Evolutionary conservation across 805 yeast species (phyloP).

Genomic region (Suhomyces emberorum): DNA sequence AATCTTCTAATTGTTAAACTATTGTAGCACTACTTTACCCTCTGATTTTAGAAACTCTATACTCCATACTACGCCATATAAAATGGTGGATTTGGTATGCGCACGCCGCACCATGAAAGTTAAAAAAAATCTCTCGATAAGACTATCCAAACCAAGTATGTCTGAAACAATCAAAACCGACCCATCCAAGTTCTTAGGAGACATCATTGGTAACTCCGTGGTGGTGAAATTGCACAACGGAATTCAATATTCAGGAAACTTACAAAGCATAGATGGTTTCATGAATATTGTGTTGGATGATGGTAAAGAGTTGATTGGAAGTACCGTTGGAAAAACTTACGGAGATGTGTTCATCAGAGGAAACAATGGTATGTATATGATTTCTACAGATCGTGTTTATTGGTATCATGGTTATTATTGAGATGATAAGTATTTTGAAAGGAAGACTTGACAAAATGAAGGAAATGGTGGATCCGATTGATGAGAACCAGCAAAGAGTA

Average conservation of each 20-base stretch:
- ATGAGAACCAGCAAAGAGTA: too few species aligned
- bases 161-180: conserved; percentile 34
- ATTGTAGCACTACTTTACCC: too few species aligned
- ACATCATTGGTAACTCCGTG: conserved; percentile 76
- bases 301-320: conserved; percentile 63
- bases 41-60: too few species aligned
- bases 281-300: conserved; percentile 90
- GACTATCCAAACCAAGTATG: conserved; percentile 1
- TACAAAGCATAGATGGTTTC: conserved; percentile 92
- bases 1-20: too few species aligned
- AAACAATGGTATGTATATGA: conserved; percentile 62
- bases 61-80: too few species aligned
- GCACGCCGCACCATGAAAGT: conserved; percentile 3
- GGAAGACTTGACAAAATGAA: too few species aligned
- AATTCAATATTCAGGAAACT: conserved; percentile 62
- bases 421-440: too few species aligned
- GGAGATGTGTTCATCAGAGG: conserved; percentile 88
- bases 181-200: conserved; percentile 76
- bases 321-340: conserved; percentile 45
- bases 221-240: conserved; percentile 85
- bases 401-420: too few species aligned
- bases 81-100: too few species aligned
- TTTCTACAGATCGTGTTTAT: too few species aligned
- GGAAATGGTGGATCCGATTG: too few species aligned
- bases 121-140: not conserved